A percentile compares a stretch with the other conserved stretches of the same genome.
These are phyloP conservation scores for Epichloe hybrida DNA, from an alignment of 2,329 filamentous ascomycete species.

Conservation along the genomic window DNA sequence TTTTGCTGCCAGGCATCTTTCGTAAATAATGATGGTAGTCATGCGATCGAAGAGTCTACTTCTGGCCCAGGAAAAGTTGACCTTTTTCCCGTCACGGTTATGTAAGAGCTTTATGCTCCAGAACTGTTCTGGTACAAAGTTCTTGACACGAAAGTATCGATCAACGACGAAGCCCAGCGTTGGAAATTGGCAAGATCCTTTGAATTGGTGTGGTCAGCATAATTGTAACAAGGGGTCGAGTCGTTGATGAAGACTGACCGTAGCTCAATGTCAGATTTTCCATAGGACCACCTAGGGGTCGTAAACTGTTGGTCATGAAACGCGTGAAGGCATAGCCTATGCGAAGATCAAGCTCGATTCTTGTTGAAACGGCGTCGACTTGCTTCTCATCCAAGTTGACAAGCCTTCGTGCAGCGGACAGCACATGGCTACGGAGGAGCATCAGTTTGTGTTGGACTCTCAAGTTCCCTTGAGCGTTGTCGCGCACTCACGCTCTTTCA, in stretches of 20 bases:
- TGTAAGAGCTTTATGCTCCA: conserved; percentile 86
- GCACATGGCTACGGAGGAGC: conserved; percentile 55
- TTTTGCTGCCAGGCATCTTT: conserved; percentile 66
- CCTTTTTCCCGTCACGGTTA: conserved; percentile 60
- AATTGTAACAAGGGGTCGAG: neutral
- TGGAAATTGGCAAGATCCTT: conserved; percentile 92
- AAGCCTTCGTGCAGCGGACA: conserved; percentile 67
- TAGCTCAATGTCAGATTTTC: conserved; percentile 63
- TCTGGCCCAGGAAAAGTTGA: conserved; percentile 73
- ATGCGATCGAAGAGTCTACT: conserved; percentile 79
- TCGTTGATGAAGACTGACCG: conserved; percentile 33
- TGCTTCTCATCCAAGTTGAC: conserved; percentile 71
- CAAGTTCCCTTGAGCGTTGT: too few relatives aligned
- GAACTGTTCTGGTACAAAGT: conserved; percentile 84
- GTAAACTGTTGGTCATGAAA: conserved; percentile 69
- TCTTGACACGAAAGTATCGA: conserved; percentile 83
- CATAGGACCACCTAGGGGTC: conserved; percentile 54
- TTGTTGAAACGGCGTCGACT: conserved; percentile 72
- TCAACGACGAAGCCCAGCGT: conserved; percentile 96
- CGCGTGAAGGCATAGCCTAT: conserved; percentile 90
- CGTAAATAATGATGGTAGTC: conserved; percentile 67
- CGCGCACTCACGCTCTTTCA: conserved; percentile 57
- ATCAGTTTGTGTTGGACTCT: conserved; percentile 5
- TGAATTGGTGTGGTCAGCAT: neutral
- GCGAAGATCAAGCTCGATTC: conserved; percentile 84